Evolutionary conservation across 164 flowering plant genomes (phyloP).

Genomic region (Vitis rotundifolia): DNA sequence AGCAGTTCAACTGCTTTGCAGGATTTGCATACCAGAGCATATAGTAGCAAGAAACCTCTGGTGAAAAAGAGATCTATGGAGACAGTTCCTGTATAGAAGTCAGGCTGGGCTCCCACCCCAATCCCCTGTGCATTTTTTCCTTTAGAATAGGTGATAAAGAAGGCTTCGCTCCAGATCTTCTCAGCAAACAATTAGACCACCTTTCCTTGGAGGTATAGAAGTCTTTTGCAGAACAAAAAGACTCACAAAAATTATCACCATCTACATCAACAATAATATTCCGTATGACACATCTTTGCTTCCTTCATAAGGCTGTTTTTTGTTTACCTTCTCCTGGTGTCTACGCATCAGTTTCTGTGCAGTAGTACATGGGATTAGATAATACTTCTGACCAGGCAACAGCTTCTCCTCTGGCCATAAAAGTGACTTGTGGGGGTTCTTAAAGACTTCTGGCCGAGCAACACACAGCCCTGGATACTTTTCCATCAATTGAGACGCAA

Average conservation of each 20-base stretch:
- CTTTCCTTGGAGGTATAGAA: conserved; percentile 38
- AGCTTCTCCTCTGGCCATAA: conserved; percentile 44
- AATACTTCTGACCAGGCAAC: conserved; percentile 54
- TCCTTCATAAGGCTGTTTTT: conserved; percentile 10
- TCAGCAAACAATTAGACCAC: conserved; percentile 14
- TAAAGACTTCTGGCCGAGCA: conserved; percentile 55
- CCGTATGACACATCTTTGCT: conserved; percentile 14
- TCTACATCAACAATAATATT: conserved; percentile 13
- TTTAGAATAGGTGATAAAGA: conserved; percentile 58
- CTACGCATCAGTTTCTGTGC: conserved; percentile 47
- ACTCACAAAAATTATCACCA: conserved; percentile 23
- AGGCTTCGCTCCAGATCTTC: conserved; percentile 21
- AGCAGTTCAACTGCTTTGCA: background rate
- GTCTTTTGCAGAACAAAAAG: conserved; percentile 45
- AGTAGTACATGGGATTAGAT: conserved; percentile 43
- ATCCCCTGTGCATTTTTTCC: conserved; percentile 23
- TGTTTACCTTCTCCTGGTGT: conserved; percentile 16
- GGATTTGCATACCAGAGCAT: conserved; percentile 9
- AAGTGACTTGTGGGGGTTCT: conserved; percentile 45
- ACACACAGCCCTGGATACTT: conserved; percentile 57
- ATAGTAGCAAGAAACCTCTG: background rate
- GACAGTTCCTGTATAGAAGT: conserved; percentile 57
- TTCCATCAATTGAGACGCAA: conserved; percentile 42
- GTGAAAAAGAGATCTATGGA: conserved; percentile 31
- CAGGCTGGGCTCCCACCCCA: conserved; percentile 64